A percentile compares a stretch with the other conserved stretches of the same genome.
These are phyloP conservation scores for Bidens hawaiensis DNA, from an alignment of 140 eudicot genomes.

Conservation along the genomic window DNA sequence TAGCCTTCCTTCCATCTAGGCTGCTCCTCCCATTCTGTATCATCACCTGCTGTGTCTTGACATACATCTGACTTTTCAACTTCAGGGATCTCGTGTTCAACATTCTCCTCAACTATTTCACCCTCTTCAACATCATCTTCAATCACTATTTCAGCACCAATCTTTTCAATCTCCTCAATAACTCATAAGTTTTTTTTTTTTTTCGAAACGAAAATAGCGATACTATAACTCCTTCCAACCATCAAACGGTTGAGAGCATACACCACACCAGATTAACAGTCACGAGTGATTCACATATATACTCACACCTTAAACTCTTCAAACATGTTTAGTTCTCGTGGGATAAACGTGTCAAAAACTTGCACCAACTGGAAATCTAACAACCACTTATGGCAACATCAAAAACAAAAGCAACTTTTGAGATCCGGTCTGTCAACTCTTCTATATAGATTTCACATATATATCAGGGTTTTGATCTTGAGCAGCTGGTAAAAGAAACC, in stretches of 20 bases:
- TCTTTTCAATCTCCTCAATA: no score
- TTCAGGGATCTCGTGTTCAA: no score
- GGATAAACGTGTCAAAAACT: constrained; percentile 5
- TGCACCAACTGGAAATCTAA: background rate
- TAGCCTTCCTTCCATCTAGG: no score
- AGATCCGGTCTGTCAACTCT: constrained; percentile 6
- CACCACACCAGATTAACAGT: background rate
- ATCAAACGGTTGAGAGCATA: background rate
- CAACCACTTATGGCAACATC: constrained; percentile 8
- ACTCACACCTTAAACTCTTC: constrained; percentile 10
- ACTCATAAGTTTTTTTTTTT: no score
- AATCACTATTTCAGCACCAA: no score
- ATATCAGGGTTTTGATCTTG: constrained; percentile 4
- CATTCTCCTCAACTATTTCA: no score
- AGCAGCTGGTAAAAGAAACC: background rate
- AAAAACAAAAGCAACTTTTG: constrained; percentile 12
- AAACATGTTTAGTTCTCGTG: constrained; percentile 5
- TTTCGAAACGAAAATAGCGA: no score
- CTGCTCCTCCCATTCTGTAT: no score
- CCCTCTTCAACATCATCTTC: no score
- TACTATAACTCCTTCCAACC: constrained; percentile 13
- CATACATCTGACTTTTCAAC: no score
- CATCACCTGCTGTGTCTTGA: no score
- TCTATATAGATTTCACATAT: background rate
- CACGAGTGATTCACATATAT: constrained; percentile 1